A percentile compares a stretch with the other conserved stretches of the same genome.
Conservation (phyloP, 768 basidiomycete genomes). For the Tulasnella calospora region DNA sequence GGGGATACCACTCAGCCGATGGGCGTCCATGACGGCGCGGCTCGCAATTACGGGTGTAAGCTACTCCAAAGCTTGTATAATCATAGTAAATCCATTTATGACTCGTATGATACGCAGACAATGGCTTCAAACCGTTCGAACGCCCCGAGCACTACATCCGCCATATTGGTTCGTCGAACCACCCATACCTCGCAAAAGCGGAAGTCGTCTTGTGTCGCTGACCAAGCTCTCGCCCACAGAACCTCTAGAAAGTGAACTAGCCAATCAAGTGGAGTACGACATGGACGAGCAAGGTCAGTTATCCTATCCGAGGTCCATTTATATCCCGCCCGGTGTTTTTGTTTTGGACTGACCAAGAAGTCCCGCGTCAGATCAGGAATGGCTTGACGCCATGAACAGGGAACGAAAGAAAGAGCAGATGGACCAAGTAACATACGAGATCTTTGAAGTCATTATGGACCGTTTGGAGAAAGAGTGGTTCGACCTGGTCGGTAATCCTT, state of each 20-base stretch:
- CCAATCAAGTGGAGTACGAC: slow-evolving; percentile 94
- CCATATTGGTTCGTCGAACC: slow-evolving; percentile 63
- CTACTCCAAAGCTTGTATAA: slow-evolving; percentile 26
- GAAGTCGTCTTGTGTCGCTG: not conserved
- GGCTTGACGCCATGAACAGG: slow-evolving; percentile 79
- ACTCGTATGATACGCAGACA: slow-evolving; percentile 40
- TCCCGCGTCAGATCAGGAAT: slow-evolving; percentile 69
- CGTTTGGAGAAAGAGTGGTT: slow-evolving; percentile 99
- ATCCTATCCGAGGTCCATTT: not conserved
- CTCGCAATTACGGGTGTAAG: slow-evolving; percentile 70
- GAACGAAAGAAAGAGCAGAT: slow-evolving; percentile 74
- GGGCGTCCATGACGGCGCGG: slow-evolving; percentile 60
- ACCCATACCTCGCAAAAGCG: not conserved
- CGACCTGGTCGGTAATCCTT: slow-evolving; percentile 58
- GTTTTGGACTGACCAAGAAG: slow-evolving; percentile 6
- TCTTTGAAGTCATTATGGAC: slow-evolving; percentile 96
- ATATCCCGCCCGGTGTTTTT: not conserved
- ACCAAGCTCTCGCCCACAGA: slow-evolving; percentile 45
- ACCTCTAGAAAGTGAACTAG: slow-evolving; percentile 87
- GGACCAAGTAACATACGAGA: slow-evolving; percentile 70
- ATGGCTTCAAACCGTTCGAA: slow-evolving; percentile 65
- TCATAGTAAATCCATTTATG: slow-evolving; percentile 31
- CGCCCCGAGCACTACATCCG: slow-evolving; percentile 85
- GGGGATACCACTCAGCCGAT: slow-evolving; percentile 55
- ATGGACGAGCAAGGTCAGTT: slow-evolving; percentile 95